These are phyloP conservation scores for Colletotrichum scovillei DNA, from an alignment of 2,329 filamentous ascomycete genomes.

Conservation along the genomic window DNA sequence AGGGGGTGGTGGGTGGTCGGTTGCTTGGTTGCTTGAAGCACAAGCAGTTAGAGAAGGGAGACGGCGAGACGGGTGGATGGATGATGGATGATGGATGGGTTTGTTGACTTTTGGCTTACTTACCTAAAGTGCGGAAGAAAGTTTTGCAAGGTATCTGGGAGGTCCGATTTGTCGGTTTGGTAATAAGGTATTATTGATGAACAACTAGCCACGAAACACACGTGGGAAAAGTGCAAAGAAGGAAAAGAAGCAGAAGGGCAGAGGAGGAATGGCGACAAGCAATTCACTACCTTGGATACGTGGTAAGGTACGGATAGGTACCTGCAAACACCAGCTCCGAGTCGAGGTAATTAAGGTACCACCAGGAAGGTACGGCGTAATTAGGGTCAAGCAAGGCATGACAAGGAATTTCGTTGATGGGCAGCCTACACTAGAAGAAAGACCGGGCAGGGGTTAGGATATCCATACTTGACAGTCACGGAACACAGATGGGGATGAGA, in stretches of 20 bases:
- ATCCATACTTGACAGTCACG: background rate
- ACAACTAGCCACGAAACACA: slow-evolving; percentile 13
- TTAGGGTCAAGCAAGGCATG: background rate
- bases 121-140: background rate
- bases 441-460: no score
- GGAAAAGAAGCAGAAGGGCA: slow-evolving; percentile 27
- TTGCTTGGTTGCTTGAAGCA: slow-evolving; percentile 14
- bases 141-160: no score
- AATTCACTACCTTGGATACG: background rate
- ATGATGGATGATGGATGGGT: background rate
- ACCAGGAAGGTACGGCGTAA: background rate
- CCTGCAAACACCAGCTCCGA: background rate
- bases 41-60: slow-evolving; percentile 26
- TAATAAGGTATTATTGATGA: slow-evolving; percentile 4
- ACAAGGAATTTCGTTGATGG: background rate
- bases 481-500: background rate
- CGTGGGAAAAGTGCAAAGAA: slow-evolving; percentile 10
- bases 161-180: no score
- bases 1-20: background rate
- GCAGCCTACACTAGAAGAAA: no score
- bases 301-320: background rate
- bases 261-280: background rate
- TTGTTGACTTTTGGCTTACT: background rate
- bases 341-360: background rate
- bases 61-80: background rate